These are phyloP conservation scores for Eimeria maxima DNA, from an alignment of 169 alveolate genomes.

Conservation along the genomic window DNA sequence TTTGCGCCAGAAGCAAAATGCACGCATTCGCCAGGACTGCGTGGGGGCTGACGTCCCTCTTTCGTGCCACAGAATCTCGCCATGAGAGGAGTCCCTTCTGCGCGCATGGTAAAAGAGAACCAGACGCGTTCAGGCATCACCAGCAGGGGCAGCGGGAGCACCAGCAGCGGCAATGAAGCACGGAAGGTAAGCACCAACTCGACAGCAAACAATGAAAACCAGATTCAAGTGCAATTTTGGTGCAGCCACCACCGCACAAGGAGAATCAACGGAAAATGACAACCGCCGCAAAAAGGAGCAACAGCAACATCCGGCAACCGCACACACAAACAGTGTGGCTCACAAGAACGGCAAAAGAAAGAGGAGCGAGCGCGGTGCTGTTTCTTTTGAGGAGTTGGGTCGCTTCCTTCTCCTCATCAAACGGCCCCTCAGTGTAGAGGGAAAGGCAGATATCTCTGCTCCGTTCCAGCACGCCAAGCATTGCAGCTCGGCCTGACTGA, in stretches of 20 bases:
- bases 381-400: constrained; percentile 59
- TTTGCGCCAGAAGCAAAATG: constrained; percentile 67
- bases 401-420: constrained; percentile 80
- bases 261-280: background rate
- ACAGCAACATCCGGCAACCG: background rate
- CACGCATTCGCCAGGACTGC: constrained; percentile 69
- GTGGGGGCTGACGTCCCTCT: constrained; percentile 76
- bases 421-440: constrained; percentile 72
- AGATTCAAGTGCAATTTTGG: background rate
- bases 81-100: constrained; percentile 75
- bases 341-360: constrained; percentile 75
- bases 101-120: background rate
- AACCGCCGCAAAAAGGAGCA: background rate
- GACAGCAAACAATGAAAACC: background rate
- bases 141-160: constrained; percentile 6
- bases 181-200: background rate
- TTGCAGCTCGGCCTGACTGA: constrained; percentile 76
- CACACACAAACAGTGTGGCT: background rate
- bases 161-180: background rate
- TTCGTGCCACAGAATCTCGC: constrained; percentile 68
- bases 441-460: constrained; percentile 79
- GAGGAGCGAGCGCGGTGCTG: constrained; percentile 73
- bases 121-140: constrained; percentile 4
- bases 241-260: background rate
- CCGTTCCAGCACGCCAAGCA: constrained; percentile 65